A percentile compares a stretch with the other conserved stretches of the same genome.
Evolutionary conservation across 2,329 filamentous ascomycete species (phyloP).

Genomic region (Xylariaceae sp.): DNA sequence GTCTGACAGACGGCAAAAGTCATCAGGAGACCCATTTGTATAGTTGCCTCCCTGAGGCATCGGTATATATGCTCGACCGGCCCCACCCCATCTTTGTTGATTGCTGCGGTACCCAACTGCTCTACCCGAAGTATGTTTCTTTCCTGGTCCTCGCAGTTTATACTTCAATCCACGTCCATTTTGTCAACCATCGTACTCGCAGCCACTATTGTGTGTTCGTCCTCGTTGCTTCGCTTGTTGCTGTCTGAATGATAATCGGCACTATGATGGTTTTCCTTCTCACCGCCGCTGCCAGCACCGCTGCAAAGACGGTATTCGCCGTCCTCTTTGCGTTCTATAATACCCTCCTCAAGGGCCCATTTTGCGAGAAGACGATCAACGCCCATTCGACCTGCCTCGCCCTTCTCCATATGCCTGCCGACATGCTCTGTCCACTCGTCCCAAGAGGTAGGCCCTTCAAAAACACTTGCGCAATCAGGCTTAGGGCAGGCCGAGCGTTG

Average conservation of each 20-base stretch:
- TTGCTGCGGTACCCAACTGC: neutral
- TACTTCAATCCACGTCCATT: constrained; percentile 30
- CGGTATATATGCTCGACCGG: too few relatives aligned
- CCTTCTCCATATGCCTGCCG: constrained; percentile 80
- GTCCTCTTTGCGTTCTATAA: constrained; percentile 54
- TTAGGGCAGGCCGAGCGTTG: constrained; percentile 66
- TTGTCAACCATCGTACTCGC: constrained; percentile 30
- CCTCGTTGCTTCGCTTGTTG: constrained; percentile 23
- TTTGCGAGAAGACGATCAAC: constrained; percentile 55
- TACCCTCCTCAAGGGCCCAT: constrained; percentile 61
- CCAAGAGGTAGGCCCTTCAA: constrained; percentile 73
- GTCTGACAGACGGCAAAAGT: neutral
- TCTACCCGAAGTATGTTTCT: neutral
- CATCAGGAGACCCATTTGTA: neutral
- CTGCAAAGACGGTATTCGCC: constrained; percentile 53
- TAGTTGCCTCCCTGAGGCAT: neutral
- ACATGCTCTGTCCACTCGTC: constrained; percentile 92
- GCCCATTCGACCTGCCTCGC: constrained; percentile 52
- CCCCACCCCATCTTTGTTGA: too few relatives aligned
- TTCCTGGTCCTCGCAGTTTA: neutral
- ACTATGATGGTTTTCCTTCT: constrained; percentile 22
- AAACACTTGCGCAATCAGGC: constrained; percentile 65
- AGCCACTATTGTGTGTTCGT: constrained; percentile 30
- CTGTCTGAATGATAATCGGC: constrained; percentile 26
- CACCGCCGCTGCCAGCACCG: constrained; percentile 31